Conservation (phyloP, 75 land plant genomes). For the Pseudotsuga menziesii region DNA sequence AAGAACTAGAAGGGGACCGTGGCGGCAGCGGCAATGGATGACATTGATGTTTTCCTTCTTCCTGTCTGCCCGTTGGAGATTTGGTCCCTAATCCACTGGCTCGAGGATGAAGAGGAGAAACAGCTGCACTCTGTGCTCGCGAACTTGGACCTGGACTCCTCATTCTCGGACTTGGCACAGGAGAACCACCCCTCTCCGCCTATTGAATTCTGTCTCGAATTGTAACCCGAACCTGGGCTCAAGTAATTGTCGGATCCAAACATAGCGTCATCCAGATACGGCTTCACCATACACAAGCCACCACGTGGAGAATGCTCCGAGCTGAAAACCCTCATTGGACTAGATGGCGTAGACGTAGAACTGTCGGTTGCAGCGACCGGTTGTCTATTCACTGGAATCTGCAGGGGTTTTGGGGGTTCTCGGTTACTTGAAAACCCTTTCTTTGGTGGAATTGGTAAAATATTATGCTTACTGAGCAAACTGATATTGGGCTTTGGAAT, state of each 20-base stretch:
- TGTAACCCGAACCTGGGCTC: conserved; percentile 78
- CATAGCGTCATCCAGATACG: conserved; percentile 28
- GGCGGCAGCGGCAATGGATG: conserved; percentile 72
- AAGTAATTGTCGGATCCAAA: conserved; percentile 66
- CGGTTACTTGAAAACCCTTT: conserved; percentile 19
- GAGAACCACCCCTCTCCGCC: conserved; percentile 37
- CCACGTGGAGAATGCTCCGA: conserved; percentile 31
- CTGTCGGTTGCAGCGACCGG: conserved; percentile 64
- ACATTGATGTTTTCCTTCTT: conserved; percentile 41
- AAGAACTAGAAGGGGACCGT: conserved; percentile 12
- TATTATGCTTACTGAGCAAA: conserved; percentile 17
- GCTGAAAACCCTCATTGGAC: conserved; percentile 46
- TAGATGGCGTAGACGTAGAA: conserved; percentile 70
- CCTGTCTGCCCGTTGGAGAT: conserved; percentile 43
- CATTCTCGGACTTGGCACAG: conserved; percentile 35
- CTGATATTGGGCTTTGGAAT: conserved; percentile 15
- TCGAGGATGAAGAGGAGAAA: conserved; percentile 69
- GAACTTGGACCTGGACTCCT: conserved; percentile 57
- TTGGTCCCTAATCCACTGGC: conserved; percentile 35
- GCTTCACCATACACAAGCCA: conserved; percentile 20
- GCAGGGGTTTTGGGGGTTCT: conserved; percentile 27
- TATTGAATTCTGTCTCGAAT: conserved; percentile 66
- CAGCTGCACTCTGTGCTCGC: conserved; percentile 25
- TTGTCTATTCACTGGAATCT: conserved; percentile 39
- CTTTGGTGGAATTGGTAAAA: conserved; percentile 33